phyloP scores from a whole-genome alignment of 306 rosid genomes.

The Quercus wislizeni region DNA sequence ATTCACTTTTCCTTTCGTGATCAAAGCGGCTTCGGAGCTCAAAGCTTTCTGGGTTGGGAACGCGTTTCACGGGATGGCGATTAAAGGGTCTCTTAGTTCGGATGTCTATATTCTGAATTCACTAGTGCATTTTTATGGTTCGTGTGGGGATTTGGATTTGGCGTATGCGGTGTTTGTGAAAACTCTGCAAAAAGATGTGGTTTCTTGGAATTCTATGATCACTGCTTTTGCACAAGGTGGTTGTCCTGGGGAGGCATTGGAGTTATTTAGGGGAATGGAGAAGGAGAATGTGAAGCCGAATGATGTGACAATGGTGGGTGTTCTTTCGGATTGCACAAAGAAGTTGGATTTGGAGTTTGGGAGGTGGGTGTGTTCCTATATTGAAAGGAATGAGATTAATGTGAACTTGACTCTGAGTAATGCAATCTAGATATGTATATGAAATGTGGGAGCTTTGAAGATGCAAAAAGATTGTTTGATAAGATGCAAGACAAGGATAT shows the following conservation, averaged over 20 bases:
- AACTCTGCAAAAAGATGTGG: slow-evolving; percentile 43
- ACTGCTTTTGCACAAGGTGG: slow-evolving; percentile 42
- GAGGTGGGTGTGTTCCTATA: slow-evolving; percentile 57
- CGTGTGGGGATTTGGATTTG: slow-evolving; percentile 44
- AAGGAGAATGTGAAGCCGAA: slow-evolving; percentile 46
- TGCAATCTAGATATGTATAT: slow-evolving; percentile 65
- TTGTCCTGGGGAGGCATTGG: slow-evolving; percentile 42
- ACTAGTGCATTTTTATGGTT: slow-evolving; percentile 52
- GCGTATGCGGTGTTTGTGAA: slow-evolving; percentile 45
- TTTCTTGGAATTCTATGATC: slow-evolving; percentile 69
- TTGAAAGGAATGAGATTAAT: slow-evolving; percentile 35
- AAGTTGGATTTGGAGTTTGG: slow-evolving; percentile 57
- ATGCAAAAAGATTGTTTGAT: slow-evolving; percentile 48
- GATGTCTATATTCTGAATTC: slow-evolving; percentile 54
- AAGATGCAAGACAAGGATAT: slow-evolving; percentile 61
- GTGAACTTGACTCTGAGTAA: slow-evolving; percentile 53
- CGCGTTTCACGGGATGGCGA: slow-evolving; percentile 56
- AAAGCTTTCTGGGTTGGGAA: slow-evolving; percentile 36
- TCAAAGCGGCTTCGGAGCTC: slow-evolving; percentile 67
- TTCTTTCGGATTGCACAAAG: slow-evolving; percentile 55
- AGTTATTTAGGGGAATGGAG: slow-evolving; percentile 50
- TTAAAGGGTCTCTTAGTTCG: slow-evolving; percentile 42
- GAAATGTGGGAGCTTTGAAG: slow-evolving; percentile 51
- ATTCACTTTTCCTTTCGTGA: slow-evolving; percentile 51
- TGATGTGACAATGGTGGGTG: slow-evolving; percentile 56